Percentiles rank a stretch among this genome's conserved stretches.
phyloP scores from a whole-genome alignment of 352 stramenopile genomes.

The Plasmopara viticola region DNA sequence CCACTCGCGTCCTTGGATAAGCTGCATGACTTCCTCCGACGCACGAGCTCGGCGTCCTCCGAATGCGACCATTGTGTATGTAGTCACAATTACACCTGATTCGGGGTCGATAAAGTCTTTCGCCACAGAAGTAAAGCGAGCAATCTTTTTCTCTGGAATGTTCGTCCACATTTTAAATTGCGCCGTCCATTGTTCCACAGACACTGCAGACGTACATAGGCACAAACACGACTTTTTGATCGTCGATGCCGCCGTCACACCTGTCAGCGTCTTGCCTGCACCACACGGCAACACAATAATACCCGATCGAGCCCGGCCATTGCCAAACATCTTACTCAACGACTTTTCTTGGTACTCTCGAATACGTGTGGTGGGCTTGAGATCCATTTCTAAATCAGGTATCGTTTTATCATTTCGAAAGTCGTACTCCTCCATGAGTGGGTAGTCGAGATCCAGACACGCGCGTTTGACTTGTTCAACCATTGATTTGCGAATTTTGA shows the following conservation, averaged over 20 bases:
- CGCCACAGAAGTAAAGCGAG: slow-evolving; percentile 72
- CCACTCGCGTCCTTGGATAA: slow-evolving; percentile 96
- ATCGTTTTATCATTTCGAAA: slow-evolving; percentile 91
- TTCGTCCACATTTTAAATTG: slow-evolving; percentile 99
- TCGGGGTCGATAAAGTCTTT: slow-evolving; percentile 81
- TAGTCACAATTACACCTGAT: slow-evolving; percentile 93
- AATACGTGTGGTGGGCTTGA: slow-evolving; percentile 90
- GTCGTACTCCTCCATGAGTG: slow-evolving; percentile 99
- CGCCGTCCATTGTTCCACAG: slow-evolving; percentile 97
- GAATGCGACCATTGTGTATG: slow-evolving; percentile 97
- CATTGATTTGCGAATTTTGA: slow-evolving; percentile 80
- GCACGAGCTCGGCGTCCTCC: slow-evolving; percentile 87
- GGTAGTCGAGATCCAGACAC: slow-evolving; percentile 95
- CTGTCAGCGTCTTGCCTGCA: slow-evolving; percentile 80
- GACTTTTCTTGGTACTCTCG: slow-evolving; percentile 98
- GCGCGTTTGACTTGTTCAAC: slow-evolving; percentile 93
- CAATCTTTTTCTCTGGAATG: slow-evolving; percentile 81
- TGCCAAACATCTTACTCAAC: slow-evolving; percentile 99
- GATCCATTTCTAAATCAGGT: slow-evolving; percentile 80
- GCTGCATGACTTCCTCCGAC: slow-evolving; percentile 93
- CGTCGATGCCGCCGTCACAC: slow-evolving; percentile 93
- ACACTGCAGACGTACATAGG: slow-evolving; percentile 96
- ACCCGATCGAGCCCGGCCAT: slow-evolving; percentile 96
- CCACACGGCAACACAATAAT: slow-evolving; percentile 99
- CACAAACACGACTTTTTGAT: slow-evolving; percentile 98